phyloP scores from a whole-genome alignment of 31 red algal genomes.

The Pterothamnion heteromorphum region DNA sequence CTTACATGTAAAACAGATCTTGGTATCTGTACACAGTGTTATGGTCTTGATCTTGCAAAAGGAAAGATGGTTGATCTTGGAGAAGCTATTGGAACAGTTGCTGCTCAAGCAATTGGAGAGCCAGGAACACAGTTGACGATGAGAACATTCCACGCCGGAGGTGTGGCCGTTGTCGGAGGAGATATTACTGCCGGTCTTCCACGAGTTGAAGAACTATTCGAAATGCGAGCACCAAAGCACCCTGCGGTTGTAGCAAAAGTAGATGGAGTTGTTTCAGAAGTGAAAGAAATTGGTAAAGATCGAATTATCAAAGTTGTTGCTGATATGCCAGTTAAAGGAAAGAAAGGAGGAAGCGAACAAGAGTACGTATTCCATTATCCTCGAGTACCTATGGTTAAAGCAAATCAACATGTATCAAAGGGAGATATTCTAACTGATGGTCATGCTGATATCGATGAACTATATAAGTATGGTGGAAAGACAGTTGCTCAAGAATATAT shows the following conservation, averaged over 20 bases:
- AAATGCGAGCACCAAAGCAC: neutral
- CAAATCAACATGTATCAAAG: neutral
- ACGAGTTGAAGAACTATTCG: slow-evolving; percentile 1
- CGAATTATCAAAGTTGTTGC: neutral
- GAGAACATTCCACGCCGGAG: neutral
- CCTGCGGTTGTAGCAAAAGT: neutral
- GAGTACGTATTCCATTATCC: too few relatives aligned
- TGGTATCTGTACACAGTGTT: neutral
- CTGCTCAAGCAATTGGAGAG: slow-evolving; percentile 29
- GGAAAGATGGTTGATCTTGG: slow-evolving; percentile 16
- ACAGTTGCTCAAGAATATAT: neutral
- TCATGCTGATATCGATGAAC: neutral
- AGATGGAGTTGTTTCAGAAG: neutral
- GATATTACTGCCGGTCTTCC: slow-evolving; percentile 19
- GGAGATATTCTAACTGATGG: neutral
- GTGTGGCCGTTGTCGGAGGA: too few relatives aligned
- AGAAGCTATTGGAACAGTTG: neutral
- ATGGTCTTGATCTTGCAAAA: neutral
- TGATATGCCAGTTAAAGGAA: too few relatives aligned
- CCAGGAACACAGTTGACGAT: slow-evolving; percentile 29
- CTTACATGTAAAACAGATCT: neutral
- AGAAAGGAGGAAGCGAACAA: too few relatives aligned
- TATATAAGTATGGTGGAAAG: neutral
- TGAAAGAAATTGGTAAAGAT: neutral
- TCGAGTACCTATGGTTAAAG: neutral